Conservation (phyloP, 768 basidiomycete genomes). For the Macrocybe gigantea region DNA sequence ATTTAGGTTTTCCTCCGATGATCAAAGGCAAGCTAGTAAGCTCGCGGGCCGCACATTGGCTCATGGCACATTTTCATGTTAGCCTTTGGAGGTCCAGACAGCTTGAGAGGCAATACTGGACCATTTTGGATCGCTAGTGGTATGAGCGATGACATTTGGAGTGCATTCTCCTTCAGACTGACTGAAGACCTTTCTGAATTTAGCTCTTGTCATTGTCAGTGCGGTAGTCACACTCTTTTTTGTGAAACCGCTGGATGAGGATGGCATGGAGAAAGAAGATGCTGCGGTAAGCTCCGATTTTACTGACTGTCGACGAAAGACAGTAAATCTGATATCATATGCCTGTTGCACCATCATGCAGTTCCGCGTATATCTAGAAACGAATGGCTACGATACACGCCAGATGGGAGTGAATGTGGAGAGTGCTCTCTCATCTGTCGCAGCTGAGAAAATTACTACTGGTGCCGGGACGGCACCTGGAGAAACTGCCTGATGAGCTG, state of each 20-base stretch:
- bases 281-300: constrained; percentile 1
- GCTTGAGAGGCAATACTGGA: constrained; percentile 64
- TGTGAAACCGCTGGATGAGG: constrained; percentile 3
- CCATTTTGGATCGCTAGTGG: constrained; percentile 84
- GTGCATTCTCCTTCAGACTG: background rate
- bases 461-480: no score
- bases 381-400: constrained; percentile 12
- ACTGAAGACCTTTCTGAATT: constrained; percentile 2
- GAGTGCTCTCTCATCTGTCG: no score
- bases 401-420: constrained; percentile 4
- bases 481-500: no score
- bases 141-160: constrained; percentile 12
- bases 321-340: background rate
- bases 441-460: no score
- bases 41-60: background rate
- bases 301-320: no score
- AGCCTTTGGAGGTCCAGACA: constrained; percentile 55
- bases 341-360: background rate
- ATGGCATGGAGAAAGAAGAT: constrained; percentile 9
- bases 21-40: constrained; percentile 39
- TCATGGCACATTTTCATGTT: constrained; percentile 2
- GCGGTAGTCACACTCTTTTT: constrained; percentile 7
- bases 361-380: constrained; percentile 15
- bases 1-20: constrained; percentile 56
- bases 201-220: constrained; percentile 9